Evolutionary conservation across 2,329 filamentous ascomycete species (phyloP), one percentile per base, ranked within the genome.

Genomic region (Colletotrichum sp.): DNA sequence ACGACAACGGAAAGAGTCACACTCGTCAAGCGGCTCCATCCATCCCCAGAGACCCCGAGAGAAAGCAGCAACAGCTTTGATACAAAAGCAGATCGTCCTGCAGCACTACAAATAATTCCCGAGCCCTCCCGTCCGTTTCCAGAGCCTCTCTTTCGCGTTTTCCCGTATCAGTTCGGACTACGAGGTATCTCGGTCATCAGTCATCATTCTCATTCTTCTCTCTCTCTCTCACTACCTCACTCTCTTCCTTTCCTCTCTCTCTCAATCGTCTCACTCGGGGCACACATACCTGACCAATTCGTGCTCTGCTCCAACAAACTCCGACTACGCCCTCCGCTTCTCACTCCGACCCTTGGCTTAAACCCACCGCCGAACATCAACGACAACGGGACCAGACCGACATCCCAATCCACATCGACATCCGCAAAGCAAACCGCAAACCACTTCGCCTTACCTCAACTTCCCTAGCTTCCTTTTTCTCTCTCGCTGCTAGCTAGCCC

Each of bases 1-100:
- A 72, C 71, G 73, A 72, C 69, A 77, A 39, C 76, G 74, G 67
- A 64, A 75, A 77, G 71, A 79, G 79, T 79, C 79, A 79, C 76
- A 76, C 72, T 66, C 59, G n/a, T 66, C 48, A 36, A 77, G 48
- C 66, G 67, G 63, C 39, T 66, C 67, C 72, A 61, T 75, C 43
- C 71, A 63, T 72, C 34, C 61, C 61, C 61, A 64, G 24, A 64
- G 32, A 64, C 59, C 59, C 59, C 59, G 61, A 64, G 13, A 39
- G 34, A 64, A 36, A 34, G n/a, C 21, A 74, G 65, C 30, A 36
- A 13, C 59, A 68, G 36, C 69, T 26, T 75, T 48, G 69, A 67
- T 72, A 63, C 68, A 67, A 36, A 61, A 34, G 69, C 24, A 63
- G n/a, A 74, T 59, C 59, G 65, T n/a, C 43, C 65, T 52, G 59